A percentile compares a stretch with the other conserved stretches of the same genome.
These are phyloP conservation scores for Malus hybrid DNA, from an alignment of 331 rosid species.

Conservation along the genomic window DNA sequence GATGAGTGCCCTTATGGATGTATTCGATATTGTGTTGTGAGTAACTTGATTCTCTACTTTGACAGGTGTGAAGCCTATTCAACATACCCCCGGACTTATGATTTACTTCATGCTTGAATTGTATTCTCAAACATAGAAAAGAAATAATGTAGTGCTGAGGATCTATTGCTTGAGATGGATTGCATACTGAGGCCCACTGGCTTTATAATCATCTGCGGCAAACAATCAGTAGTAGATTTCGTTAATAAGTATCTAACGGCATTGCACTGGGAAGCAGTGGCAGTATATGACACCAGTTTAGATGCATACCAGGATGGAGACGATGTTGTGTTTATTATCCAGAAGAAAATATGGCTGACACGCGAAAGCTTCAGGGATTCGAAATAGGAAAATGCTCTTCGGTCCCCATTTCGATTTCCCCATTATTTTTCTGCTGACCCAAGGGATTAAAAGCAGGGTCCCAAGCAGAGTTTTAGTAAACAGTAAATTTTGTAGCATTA, in stretches of 20 bases:
- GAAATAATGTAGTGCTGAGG: slow-evolving; percentile 69
- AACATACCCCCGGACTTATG: slow-evolving; percentile 79
- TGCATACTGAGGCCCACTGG: slow-evolving; percentile 79
- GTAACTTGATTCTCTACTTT: slow-evolving; percentile 13
- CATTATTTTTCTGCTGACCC: slow-evolving; percentile 29
- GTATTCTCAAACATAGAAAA: slow-evolving; percentile 65
- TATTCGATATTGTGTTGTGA: not conserved
- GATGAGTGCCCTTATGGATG: slow-evolving; percentile 76
- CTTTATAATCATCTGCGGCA: slow-evolving; percentile 55
- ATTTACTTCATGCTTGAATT: slow-evolving; percentile 75
- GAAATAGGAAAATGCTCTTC: slow-evolving; percentile 34
- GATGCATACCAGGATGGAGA: slow-evolving; percentile 48
- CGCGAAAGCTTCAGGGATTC: slow-evolving; percentile 45
- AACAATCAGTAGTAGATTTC: slow-evolving; percentile 53
- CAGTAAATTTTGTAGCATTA: slow-evolving; percentile 42
- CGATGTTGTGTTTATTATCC: slow-evolving; percentile 50
- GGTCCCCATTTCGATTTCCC: not conserved
- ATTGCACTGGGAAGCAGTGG: slow-evolving; percentile 81
- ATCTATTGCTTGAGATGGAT: slow-evolving; percentile 78
- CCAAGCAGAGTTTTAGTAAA: slow-evolving; percentile 30
- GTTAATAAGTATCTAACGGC: slow-evolving; percentile 51
- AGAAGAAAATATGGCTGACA: slow-evolving; percentile 78
- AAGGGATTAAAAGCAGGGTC: slow-evolving; percentile 36
- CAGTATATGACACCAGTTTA: slow-evolving; percentile 38
- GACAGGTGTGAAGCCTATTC: slow-evolving; percentile 81